Percentiles rank a stretch among this genome's conserved stretches.
Conservation (phyloP, 768 basidiomycete species). For the Sarcodon sp. region DNA sequence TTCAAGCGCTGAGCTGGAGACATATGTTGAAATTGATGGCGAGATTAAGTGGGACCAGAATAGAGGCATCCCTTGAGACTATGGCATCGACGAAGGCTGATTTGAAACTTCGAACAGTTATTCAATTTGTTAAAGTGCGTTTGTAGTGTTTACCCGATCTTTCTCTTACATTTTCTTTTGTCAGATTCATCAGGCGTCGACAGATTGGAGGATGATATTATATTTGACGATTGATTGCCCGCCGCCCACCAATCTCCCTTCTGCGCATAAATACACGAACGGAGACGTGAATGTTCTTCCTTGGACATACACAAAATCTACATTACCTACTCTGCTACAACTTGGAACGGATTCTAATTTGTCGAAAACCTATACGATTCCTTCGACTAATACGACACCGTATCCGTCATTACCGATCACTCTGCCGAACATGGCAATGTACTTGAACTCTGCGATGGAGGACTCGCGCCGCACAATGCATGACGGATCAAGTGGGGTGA, state of each 20-base stretch:
- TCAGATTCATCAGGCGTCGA: conserved; percentile 45
- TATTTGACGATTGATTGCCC: conserved; percentile 72
- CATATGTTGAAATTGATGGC: conserved; percentile 68
- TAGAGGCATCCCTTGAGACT: conserved; percentile 63
- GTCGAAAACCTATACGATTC: conserved; percentile 64
- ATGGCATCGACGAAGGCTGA: conserved; percentile 41
- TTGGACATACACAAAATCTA: conserved; percentile 55
- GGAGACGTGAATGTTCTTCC: conserved; percentile 57
- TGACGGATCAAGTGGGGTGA: conserved; percentile 48
- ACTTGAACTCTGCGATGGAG: conserved; percentile 58
- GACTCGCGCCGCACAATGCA: conserved; percentile 48
- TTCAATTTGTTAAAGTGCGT: conserved; percentile 69
- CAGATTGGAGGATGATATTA: conserved; percentile 61
- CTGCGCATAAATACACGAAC: conserved; percentile 34
- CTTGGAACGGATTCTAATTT: conserved; percentile 49
- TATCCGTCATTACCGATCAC: conserved; percentile 62
- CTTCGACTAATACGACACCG: conserved; percentile 42
- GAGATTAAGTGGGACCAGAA: conserved; percentile 49
- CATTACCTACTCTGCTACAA: conserved; percentile 46
- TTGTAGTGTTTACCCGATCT: background rate
- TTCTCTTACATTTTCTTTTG: background rate
- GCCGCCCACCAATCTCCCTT: conserved; percentile 30
- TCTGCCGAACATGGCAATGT: conserved; percentile 66
- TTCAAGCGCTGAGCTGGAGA: conserved; percentile 67
- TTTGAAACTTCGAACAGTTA: conserved; percentile 53